Percentiles rank a stretch among this genome's conserved stretches.
These are phyloP conservation scores for Friedmanniomyces simplex DNA, from an alignment of 495 filamentous ascomycete genomes.

Conservation along the genomic window DNA sequence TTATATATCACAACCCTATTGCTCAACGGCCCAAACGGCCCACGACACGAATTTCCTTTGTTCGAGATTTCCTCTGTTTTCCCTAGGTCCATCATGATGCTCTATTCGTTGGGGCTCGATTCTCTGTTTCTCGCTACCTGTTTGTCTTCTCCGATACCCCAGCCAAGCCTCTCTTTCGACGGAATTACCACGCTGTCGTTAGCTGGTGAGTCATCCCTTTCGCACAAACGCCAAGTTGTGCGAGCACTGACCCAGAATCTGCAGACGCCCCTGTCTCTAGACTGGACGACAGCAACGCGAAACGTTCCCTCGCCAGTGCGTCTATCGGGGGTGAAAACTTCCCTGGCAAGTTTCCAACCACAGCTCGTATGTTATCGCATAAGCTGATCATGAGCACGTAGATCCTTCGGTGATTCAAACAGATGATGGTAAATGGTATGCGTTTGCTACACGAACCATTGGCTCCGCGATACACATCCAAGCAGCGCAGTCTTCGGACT, in stretches of 20 bases:
- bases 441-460: slow-evolving; percentile 17
- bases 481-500: slow-evolving; percentile 14
- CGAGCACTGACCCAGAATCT: background rate
- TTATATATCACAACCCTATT: no score
- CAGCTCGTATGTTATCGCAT: no score
- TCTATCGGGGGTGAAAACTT: slow-evolving; percentile 10
- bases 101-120: background rate
- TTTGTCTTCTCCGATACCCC: background rate
- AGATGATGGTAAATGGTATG: slow-evolving; percentile 16
- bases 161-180: background rate
- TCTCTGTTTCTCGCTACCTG: background rate
- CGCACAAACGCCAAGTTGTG: background rate
- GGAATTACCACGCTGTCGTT: background rate
- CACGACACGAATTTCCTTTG: no score
- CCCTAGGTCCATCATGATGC: background rate
- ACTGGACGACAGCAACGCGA: background rate
- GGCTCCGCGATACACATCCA: slow-evolving; percentile 17
- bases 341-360: background rate
- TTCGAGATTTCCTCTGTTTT: background rate
- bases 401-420: slow-evolving; percentile 16
- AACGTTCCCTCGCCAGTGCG: background rate
- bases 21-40: no score
- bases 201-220: background rate
- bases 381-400: background rate
- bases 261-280: background rate